Evolutionary conservation across 1,139 yeast species (phyloP).

Genomic region (Protomyces pachydermus): DNA sequence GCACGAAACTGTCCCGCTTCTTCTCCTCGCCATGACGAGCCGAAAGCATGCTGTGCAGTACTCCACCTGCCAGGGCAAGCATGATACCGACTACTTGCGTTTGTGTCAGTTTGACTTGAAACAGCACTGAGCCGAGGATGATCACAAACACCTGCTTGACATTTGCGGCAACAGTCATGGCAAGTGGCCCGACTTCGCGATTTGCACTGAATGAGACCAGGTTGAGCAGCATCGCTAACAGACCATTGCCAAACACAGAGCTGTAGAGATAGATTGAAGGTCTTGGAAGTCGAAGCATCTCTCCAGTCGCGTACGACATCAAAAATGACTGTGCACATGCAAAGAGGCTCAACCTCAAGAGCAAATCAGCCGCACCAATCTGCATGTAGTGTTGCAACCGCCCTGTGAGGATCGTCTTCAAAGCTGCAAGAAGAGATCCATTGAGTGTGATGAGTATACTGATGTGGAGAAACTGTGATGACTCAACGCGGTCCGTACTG

Average conservation of each 20-base stretch:
- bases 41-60: neutral
- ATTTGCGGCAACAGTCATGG: slow-evolving; percentile 37
- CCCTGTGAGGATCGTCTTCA: slow-evolving; percentile 36
- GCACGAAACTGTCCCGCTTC: too few relatives aligned
- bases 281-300: slow-evolving; percentile 31
- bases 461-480: slow-evolving; percentile 28
- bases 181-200: slow-evolving; percentile 36
- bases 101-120: slow-evolving; percentile 25
- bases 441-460: neutral
- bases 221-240: slow-evolving; percentile 36
- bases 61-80: neutral
- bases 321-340: slow-evolving; percentile 34
- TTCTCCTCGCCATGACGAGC: neutral
- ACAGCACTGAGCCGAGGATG: slow-evolving; percentile 35
- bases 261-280: slow-evolving; percentile 30
- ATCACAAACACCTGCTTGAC: slow-evolving; percentile 36
- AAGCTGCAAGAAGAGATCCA: slow-evolving; percentile 36
- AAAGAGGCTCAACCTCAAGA: slow-evolving; percentile 36
- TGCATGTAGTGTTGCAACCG: slow-evolving; percentile 35
- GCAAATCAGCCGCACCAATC: slow-evolving; percentile 35
- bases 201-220: slow-evolving; percentile 36
- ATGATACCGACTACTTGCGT: too few relatives aligned
- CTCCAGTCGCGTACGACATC: slow-evolving; percentile 36
- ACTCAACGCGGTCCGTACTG: slow-evolving; percentile 35
- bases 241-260: slow-evolving; percentile 31